Evolutionary conservation across 768 basidiomycete species (phyloP).

Genomic region (Psilocybe tampanensis): DNA sequence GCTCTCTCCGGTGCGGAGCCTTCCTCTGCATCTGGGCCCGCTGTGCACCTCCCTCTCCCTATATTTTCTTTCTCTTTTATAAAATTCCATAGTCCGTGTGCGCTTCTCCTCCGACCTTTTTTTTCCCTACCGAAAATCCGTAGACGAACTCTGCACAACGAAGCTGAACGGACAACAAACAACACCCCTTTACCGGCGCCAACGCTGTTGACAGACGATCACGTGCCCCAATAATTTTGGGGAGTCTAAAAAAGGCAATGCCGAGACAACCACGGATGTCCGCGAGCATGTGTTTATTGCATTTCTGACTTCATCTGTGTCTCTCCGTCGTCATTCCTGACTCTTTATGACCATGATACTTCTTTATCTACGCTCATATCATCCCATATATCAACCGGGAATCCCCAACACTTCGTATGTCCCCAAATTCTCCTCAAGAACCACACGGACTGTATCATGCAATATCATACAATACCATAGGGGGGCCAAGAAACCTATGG

Average conservation of each 20-base stretch:
- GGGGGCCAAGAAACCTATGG: too few relatives aligned
- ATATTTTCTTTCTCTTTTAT: background rate
- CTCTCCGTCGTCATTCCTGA: too few relatives aligned
- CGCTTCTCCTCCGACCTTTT: background rate
- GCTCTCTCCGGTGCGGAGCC: constrained; percentile 4
- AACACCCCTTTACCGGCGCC: background rate
- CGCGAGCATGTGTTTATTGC: constrained; percentile 4
- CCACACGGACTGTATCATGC: too few relatives aligned
- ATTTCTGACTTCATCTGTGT: too few relatives aligned
- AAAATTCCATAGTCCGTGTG: background rate
- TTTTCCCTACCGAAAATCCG: background rate
- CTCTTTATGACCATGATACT: too few relatives aligned
- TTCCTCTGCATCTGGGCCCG: background rate
- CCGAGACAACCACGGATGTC: background rate
- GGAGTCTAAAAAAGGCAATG: constrained; percentile 14
- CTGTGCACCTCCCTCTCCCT: background rate
- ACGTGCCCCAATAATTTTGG: constrained; percentile 12
- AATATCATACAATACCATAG: too few relatives aligned
- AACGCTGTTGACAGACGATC: background rate
- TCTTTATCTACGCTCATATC: too few relatives aligned
- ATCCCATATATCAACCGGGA: too few relatives aligned
- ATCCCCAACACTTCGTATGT: too few relatives aligned
- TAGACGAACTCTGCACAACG: background rate
- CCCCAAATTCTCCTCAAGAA: too few relatives aligned
- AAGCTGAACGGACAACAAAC: too few relatives aligned